Percentiles rank a stretch among this genome's conserved stretches.
phyloP scores from a whole-genome alignment of 768 basidiomycete genomes.

The Phanerodontia chrysosporium region DNA sequence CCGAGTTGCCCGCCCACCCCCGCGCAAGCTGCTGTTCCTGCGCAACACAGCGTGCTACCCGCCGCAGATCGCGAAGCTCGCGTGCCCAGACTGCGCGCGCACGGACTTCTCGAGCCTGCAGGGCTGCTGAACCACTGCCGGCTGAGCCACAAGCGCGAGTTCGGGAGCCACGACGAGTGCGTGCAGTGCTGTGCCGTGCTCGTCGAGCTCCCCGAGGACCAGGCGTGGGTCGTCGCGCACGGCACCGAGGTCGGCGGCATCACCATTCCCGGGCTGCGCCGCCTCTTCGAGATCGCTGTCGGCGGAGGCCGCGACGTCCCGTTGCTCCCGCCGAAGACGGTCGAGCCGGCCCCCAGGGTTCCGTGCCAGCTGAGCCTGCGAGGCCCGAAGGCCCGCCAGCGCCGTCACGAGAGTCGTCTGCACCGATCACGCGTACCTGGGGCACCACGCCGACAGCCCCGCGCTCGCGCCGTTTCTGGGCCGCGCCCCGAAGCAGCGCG shows the following conservation, averaged over 20 bases:
- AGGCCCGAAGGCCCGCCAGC: background rate
- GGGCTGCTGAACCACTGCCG: constrained; percentile 51
- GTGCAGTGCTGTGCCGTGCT: constrained; percentile 40
- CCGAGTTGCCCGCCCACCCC: constrained; percentile 13
- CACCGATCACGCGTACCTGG: constrained; percentile 45
- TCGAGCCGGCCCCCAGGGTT: background rate
- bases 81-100: constrained; percentile 40
- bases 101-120: constrained; percentile 49
- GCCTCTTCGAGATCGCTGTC: constrained; percentile 49
- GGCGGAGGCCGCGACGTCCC: constrained; percentile 24
- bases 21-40: constrained; percentile 38
- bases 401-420: constrained; percentile 16
- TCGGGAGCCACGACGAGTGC: constrained; percentile 49
- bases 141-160: constrained; percentile 43
- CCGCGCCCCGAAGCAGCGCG: constrained; percentile 36
- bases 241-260: constrained; percentile 39
- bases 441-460: constrained; percentile 47
- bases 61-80: constrained; percentile 33
- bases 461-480: constrained; percentile 49
- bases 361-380: background rate
- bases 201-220: constrained; percentile 29
- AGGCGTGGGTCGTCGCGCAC: constrained; percentile 29
- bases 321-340: constrained; percentile 5
- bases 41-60: constrained; percentile 28
- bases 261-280: constrained; percentile 40